Base-by-base conservation (phyloP, 345 rosid genomes). In the Microthlaspi erraticum region DNA sequence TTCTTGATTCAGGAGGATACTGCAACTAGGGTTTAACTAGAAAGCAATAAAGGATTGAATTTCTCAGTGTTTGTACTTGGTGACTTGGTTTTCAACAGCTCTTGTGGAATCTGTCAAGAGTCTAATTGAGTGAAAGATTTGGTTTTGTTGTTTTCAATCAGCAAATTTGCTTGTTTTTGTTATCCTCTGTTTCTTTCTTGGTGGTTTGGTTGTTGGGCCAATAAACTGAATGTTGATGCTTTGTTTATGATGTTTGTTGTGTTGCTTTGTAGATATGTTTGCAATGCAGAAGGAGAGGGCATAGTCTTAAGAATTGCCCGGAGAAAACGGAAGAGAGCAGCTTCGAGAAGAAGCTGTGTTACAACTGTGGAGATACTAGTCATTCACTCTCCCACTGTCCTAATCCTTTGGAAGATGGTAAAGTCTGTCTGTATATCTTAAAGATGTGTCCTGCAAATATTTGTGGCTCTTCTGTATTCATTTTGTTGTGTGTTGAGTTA, bases 281-380 rank as follows among this genome's bases (percentile, higher is more conserved):
- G 85, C 85, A 81, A 14, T 89, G 97, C 60, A 70, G 96, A 55
- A 89, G 73, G 7, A 81, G 96, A 1, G 97, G 99, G 60, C 99
- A 94, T 70, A 91, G 91, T 81, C 86, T 94, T 17, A 89, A 84
- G 81, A 84, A 80, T 75, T 94, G 99, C 50, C 93, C 93, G 3
- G 76, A 75, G 42, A 89, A 89, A 80, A 78, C 56, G 11, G 89
- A 85, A 3, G 88, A 83, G 64, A 81, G 79, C 55, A 82, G 80
- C 49, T 41, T 62, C 20, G 89, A 82, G 38, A 73, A 77, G 69
- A 94, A 84, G 82, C 37, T 82, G 65, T 91, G 99, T 72, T 91
- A 94, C 73, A 94, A 89, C 71, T 94, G 99, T 16, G 96, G 99
- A 10, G 86, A 83, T 68, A 61, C 71, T 36, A 86, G 91, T n/a